Evolutionary conservation across 2,329 filamentous ascomycete species (phyloP).

Genomic region (Leptosphaerulina australis): DNA sequence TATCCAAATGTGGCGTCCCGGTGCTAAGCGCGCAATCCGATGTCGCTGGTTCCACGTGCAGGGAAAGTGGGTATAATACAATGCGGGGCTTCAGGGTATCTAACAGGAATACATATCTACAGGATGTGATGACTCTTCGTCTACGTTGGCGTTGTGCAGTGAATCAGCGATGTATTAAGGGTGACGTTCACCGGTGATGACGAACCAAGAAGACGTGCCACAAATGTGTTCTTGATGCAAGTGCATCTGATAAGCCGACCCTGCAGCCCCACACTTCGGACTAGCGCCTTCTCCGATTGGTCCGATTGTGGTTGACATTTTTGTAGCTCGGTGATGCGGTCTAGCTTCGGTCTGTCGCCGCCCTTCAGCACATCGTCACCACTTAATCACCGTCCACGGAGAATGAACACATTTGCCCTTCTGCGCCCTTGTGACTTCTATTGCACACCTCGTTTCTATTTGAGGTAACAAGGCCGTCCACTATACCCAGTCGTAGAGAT

Average conservation of each 20-base stretch:
- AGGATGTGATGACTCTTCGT: conserved; percentile 15
- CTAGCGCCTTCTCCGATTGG: conserved; percentile 3
- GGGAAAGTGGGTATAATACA: conserved; percentile 17
- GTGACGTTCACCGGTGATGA: conserved; percentile 15
- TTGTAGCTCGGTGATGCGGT: conserved; percentile 17
- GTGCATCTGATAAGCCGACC: conserved; percentile 35
- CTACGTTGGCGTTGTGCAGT: conserved; percentile 2
- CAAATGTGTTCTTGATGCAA: conserved; percentile 15
- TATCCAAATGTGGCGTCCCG: conserved; percentile 28
- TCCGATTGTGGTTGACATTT: conserved; percentile 28
- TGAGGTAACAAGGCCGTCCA: conserved; percentile 37
- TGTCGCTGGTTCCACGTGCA: conserved; percentile 29
- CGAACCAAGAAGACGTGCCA: conserved; percentile 14
- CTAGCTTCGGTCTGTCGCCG: conserved; percentile 18
- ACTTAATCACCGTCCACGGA: conserved; percentile 25
- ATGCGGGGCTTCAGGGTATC: conserved; percentile 13
- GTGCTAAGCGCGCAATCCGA: conserved; percentile 34
- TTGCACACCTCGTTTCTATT: conserved; percentile 33
- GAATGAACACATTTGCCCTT: conserved; percentile 40
- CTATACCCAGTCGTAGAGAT: conserved; percentile 24
- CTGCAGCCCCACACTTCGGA: conserved; percentile 5
- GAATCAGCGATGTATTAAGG: conserved; percentile 3
- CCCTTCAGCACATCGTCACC: conserved; percentile 17
- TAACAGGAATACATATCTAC: conserved; percentile 33
- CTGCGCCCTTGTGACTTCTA: conserved; percentile 29